A percentile compares a stretch with the other conserved stretches of the same genome.
Conservation (phyloP, 306 rosid species). For the cucumber (Cucumis sativus) region DNA sequence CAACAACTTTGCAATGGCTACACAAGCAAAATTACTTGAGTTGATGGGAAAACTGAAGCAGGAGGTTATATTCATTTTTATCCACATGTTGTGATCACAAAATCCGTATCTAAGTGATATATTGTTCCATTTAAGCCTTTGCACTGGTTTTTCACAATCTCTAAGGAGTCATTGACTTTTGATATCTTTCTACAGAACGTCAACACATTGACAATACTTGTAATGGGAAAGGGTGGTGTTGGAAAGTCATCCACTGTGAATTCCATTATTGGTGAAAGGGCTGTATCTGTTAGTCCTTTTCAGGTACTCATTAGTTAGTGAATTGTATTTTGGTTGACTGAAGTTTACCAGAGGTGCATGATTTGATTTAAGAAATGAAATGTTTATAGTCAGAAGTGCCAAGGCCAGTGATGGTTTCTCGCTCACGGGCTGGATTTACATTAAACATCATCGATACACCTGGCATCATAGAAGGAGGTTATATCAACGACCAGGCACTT, state of each 20-base stretch:
- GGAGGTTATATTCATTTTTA: constrained; percentile 35
- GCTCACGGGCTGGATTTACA: constrained; percentile 76
- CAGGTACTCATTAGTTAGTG: constrained; percentile 35
- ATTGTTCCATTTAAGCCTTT: background rate
- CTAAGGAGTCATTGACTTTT: background rate
- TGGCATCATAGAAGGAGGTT: constrained; percentile 97
- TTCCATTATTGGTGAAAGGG: constrained; percentile 84
- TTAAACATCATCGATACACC: constrained; percentile 92
- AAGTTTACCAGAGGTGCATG: background rate
- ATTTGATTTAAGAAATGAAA: background rate
- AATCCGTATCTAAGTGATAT: background rate
- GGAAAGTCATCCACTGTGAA: constrained; percentile 94
- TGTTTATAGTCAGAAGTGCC: constrained; percentile 64
- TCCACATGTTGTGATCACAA: background rate
- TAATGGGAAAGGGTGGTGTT: constrained; percentile 97
- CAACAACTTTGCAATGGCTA: constrained; percentile 70
- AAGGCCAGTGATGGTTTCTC: constrained; percentile 80
- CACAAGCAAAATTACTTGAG: constrained; percentile 75
- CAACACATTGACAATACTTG: constrained; percentile 79
- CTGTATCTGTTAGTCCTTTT: constrained; percentile 76
- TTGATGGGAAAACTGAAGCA: constrained; percentile 68
- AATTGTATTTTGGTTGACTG: background rate
- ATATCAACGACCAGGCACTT: constrained; percentile 64
- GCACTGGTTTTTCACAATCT: background rate
- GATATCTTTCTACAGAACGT: constrained; percentile 41